Evolutionary conservation across 495 filamentous ascomycete genomes (phyloP), one percentile per base, ranked within the genome.

Genomic region (Lepidopterella palustris): DNA sequence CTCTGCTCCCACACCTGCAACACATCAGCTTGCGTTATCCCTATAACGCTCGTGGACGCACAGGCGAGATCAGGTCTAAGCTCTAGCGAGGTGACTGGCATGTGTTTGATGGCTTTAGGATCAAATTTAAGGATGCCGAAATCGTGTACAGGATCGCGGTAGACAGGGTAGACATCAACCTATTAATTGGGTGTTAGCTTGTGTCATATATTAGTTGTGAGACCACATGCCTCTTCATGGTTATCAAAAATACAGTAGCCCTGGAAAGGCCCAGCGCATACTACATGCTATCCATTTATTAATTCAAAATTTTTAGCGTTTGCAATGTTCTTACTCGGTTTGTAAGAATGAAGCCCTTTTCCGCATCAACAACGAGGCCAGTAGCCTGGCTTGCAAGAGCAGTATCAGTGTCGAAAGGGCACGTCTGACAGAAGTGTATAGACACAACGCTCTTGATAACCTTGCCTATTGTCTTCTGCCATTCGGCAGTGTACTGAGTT

Each of bases 381-480:
- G 93, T 97, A 31, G 93, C 93, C 73, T 98, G 93, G 68, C 88
- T 95, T 13, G 90, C 87, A 69, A 92, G 82, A 2, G 95, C 95
- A 15, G 89, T 76, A 63, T 97, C 95, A 13, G 93, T 97, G 70
- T 98, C 93, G 70, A 98, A 98, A 4, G 93, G 90, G 73, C 89
- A 96, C 0, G 95, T 97, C 77, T 97, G 93, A 71, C 92, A 97
- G 78, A 98, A 98, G 61, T 95, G 88, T 71, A 98, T 97, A 11
- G 90, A 95, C 31, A 98, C 95, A 1, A 97, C 93, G 55, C 87
- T 95, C 61, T 83, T 81, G 24, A 98, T 91, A 2, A 97, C 93
- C 40, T 80, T 83, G 76, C 97, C 90, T 62, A 98, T 96, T 1
- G 91, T 96, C 9, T 83, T 86, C 71, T 97, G 95, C 93, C 93